A percentile compares a stretch with the other conserved stretches of the same genome.
Evolutionary conservation across 2,329 filamentous ascomycete genomes (phyloP).

Genomic region (Fusarium tanahbumbuense): DNA sequence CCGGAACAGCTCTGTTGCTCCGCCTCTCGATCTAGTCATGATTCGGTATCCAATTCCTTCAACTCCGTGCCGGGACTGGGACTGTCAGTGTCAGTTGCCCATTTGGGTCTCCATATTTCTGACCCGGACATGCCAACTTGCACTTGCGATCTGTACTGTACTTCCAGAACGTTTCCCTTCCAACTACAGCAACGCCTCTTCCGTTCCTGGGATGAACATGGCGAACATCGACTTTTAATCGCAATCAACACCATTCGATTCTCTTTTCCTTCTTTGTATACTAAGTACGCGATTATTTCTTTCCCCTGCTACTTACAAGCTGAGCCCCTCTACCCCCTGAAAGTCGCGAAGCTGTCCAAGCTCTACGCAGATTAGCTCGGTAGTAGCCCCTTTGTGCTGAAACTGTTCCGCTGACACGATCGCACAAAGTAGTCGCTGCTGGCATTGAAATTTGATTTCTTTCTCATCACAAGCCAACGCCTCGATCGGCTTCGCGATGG

Average conservation of each 20-base stretch:
- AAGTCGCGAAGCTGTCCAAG: conserved; percentile 35
- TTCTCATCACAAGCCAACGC: conserved; percentile 25
- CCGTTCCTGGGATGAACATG: conserved; percentile 36
- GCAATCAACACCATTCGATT: conserved; percentile 30
- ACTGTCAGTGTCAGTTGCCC: conserved; percentile 36
- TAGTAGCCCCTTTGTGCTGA: conserved; percentile 41
- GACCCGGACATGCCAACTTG: conserved; percentile 46
- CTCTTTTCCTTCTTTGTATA: conserved; percentile 43
- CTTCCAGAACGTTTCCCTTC: conserved; percentile 42
- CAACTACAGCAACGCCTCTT: conserved; percentile 35
- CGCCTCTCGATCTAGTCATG: background rate
- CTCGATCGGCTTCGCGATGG: conserved; percentile 50
- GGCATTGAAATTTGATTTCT: conserved; percentile 32
- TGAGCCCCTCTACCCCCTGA: conserved; percentile 38
- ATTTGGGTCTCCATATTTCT: conserved; percentile 36
- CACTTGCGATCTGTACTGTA: conserved; percentile 46
- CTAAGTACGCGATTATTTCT: conserved; percentile 38
- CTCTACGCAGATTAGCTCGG: conserved; percentile 39
- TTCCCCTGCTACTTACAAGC: background rate
- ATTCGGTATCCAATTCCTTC: conserved; percentile 17
- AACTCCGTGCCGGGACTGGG: conserved; percentile 2
- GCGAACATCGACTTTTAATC: conserved; percentile 34
- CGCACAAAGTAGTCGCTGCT: conserved; percentile 39
- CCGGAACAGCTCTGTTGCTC: background rate
- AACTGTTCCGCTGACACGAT: conserved; percentile 43